Base-by-base conservation (phyloP, 192 early-diverging fungal genomes). In the Pilaira anomala region DNA sequence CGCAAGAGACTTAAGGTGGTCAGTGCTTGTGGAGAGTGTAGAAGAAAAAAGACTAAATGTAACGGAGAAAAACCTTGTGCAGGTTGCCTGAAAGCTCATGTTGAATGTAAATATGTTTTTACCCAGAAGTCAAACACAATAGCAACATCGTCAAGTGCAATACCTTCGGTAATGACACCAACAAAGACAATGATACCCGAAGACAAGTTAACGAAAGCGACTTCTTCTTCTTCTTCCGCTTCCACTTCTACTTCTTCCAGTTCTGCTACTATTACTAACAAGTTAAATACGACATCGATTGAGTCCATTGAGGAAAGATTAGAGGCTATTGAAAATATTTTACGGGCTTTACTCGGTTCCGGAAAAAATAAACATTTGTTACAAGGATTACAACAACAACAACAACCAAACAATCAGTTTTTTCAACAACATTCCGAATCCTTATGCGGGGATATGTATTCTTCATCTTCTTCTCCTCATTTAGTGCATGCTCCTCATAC, bases 11-110 rank as follows among this genome's bases (percentile, higher is more conserved):
- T 62, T 51, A 68, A 68, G 51, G 59, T 61, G 16, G 42, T 62
- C 16, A 68, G 59, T 48, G 66, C 66, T 16, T 68, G 66, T 40
- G 21, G 50, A 12, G 66, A 68, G 22, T 68, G 66, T 48, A 45
- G 66, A 46, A 48, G 66, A 6, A 60, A 62, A 36, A 68, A 68
- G 24, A 68, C 66, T 19, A 68, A 68, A 54, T 68, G 66, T 52
- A 68, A 68, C 45, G 59, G 66, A 21, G 66, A 68, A 54, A 60
- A 40, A 21, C 66, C 66, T 1, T 68, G 66, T 26, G 48, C 25
- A 11, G 52, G 51, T 18, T 68, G 66, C 39, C 13, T 51, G 3
- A 68, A 68, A 42, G 51, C 57, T 48, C 49, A 48, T 40, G 58
- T 62, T 1, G 39, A 56, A 21, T 68, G 66, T 36, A 39, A 44